Evolutionary conservation across 75 land plant species (phyloP).

Genomic region (Adiantum capillusveneris): DNA sequence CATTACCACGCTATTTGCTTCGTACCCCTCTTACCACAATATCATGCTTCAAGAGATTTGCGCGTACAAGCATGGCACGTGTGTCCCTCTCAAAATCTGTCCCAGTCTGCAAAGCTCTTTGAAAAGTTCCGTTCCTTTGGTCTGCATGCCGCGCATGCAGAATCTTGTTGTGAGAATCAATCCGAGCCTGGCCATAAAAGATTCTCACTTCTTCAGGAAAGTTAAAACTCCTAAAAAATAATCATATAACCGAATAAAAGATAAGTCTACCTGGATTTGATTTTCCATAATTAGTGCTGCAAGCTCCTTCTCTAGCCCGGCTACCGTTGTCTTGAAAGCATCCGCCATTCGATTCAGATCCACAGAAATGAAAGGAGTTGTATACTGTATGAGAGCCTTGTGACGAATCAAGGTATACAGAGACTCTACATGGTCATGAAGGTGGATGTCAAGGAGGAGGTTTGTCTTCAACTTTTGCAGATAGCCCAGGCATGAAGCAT

Average conservation of each 20-base stretch:
- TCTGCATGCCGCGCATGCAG: constrained; percentile 95
- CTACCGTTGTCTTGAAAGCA: constrained; percentile 85
- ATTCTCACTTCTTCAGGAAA: too few relatives aligned
- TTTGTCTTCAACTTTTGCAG: constrained; percentile 83
- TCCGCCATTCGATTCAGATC: constrained; percentile 88
- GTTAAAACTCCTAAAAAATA: too few relatives aligned
- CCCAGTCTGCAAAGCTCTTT: constrained; percentile 84
- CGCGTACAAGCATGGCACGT: constrained; percentile 79
- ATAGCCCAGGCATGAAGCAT: constrained; percentile 89
- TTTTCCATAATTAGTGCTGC: constrained; percentile 88
- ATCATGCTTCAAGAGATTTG: constrained; percentile 79
- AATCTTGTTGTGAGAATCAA: constrained; percentile 82
- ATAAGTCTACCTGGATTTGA: constrained; percentile 70
- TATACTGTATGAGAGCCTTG: constrained; percentile 95
- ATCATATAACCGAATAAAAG: too few relatives aligned
- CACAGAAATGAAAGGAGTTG: constrained; percentile 90
- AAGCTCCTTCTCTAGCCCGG: constrained; percentile 88
- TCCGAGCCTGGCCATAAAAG: constrained; percentile 36
- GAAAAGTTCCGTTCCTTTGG: constrained; percentile 86
- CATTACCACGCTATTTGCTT: too few relatives aligned
- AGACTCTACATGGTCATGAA: constrained; percentile 86
- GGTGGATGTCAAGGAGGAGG: constrained; percentile 82
- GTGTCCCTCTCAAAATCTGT: constrained; percentile 79
- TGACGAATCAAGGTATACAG: constrained; percentile 80
- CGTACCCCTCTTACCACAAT: constrained; percentile 30